phyloP scores from a whole-genome alignment of 345 rosid species.

The Eucalyptus pauciflora region DNA sequence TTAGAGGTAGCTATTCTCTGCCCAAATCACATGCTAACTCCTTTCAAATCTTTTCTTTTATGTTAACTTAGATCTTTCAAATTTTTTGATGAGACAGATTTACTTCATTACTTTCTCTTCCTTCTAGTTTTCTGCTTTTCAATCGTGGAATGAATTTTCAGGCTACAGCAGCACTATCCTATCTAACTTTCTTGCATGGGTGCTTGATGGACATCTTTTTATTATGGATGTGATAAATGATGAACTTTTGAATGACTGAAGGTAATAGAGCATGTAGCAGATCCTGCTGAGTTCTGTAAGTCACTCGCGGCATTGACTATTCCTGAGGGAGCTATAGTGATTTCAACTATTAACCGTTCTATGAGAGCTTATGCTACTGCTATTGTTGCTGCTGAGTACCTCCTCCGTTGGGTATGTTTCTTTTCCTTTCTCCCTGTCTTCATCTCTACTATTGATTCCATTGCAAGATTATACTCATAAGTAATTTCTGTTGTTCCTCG shows the following conservation, averaged over 20 bases:
- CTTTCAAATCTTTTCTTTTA: not conserved
- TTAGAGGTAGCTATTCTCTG: conserved; percentile 42
- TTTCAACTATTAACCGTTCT: conserved; percentile 81
- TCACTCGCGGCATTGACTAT: conserved; percentile 58
- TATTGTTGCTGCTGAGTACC: conserved; percentile 83
- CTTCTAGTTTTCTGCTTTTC: not conserved
- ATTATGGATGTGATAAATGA: not conserved
- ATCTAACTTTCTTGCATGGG: not conserved
- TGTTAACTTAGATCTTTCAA: not conserved
- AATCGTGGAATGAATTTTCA: not conserved
- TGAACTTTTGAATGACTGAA: conserved; percentile 1
- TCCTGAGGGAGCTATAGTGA: conserved; percentile 60
- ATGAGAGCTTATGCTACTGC: conserved; percentile 82
- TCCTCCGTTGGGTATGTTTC: conserved; percentile 69
- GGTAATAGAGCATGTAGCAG: conserved; percentile 96
- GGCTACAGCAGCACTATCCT: not conserved
- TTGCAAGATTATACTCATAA: not conserved
- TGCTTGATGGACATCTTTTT: not conserved
- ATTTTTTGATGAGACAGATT: not conserved
- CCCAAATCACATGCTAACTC: not conserved
- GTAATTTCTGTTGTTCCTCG: not conserved
- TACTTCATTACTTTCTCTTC: not conserved
- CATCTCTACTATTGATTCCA: not conserved
- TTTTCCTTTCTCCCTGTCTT: not conserved
- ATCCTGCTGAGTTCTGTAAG: conserved; percentile 88